phyloP scores from a whole-genome alignment of 2,329 filamentous ascomycete genomes.

The Stachybotrys echinatus region DNA sequence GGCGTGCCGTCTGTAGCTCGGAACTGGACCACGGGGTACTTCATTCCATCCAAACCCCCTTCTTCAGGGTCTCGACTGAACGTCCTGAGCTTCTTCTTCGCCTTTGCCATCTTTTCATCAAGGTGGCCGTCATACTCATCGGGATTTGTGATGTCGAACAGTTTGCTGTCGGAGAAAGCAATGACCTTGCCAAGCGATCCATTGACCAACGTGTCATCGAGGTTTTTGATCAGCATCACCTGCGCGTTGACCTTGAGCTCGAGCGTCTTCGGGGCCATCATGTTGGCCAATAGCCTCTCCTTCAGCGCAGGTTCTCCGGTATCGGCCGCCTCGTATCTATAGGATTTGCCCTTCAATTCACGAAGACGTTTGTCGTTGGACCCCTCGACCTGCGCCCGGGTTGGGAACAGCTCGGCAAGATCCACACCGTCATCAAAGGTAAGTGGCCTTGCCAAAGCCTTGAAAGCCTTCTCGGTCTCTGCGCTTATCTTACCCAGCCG shows the following conservation, averaged over 20 bases:
- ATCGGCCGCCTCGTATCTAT: slow-evolving; percentile 70
- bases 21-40: slow-evolving; percentile 84
- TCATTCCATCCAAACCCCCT: slow-evolving; percentile 43
- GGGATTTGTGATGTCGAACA: slow-evolving; percentile 31
- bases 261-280: slow-evolving; percentile 83
- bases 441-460: slow-evolving; percentile 64
- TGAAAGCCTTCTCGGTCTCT: slow-evolving; percentile 74
- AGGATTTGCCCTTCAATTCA: slow-evolving; percentile 61
- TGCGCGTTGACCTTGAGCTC: slow-evolving; percentile 87
- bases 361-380: slow-evolving; percentile 74
- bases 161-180: slow-evolving; percentile 32
- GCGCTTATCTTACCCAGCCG: slow-evolving; percentile 75
- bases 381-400: slow-evolving; percentile 79
- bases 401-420: slow-evolving; percentile 85
- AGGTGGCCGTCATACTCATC: slow-evolving; percentile 38
- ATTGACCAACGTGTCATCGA: slow-evolving; percentile 91
- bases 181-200: slow-evolving; percentile 83
- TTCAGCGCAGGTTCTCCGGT: slow-evolving; percentile 65
- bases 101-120: slow-evolving; percentile 36
- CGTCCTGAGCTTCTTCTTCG: slow-evolving; percentile 52
- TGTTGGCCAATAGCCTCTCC: slow-evolving; percentile 76
- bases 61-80: slow-evolving; percentile 37
- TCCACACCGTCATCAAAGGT: slow-evolving; percentile 67
- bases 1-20: slow-evolving; percentile 66
- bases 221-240: slow-evolving; percentile 99